Base-by-base conservation (phyloP, 2,329 filamentous ascomycete genomes). In the Metarhizium humberi region DNA sequence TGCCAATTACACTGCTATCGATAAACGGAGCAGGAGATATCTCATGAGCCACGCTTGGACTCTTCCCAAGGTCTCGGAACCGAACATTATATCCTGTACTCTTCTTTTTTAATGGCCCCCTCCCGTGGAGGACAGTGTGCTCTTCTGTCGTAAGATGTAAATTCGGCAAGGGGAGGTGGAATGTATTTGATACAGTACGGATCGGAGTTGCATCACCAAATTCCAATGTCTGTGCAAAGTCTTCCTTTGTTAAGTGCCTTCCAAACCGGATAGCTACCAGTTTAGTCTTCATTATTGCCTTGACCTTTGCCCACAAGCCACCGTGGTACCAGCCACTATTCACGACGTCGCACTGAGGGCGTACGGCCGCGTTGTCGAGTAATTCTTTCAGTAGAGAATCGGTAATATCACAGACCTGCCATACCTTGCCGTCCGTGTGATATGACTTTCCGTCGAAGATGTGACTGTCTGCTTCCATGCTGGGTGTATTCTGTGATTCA, bases 321-420 rank as follows among this genome's bases (percentile, higher is more conserved):
- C 86, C 87, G 59, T 86, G 82, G 66, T 86, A 96, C 90, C 90
- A 99, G 1, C 92, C 92, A 62, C 90, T 88, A 48, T 78, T 78
- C 6, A 75, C 69, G 60, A 75, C 69, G 60, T 88, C 84, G 69
- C 82, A 88, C 10, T 74, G 72, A 0, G 73, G 66, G 4, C 84
- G 78, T 25, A 87, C 71, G 5, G 82, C 76, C 0, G 84, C 76
- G 0, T 82, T 80, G 20, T 84, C 78, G 43, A 96, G 77, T 3
- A 96, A 73, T 11, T 75, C 69, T 1, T 75, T 73, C 1, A 97
- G 75, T 1, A 92, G 66, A 0, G 90, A 88, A 63, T 97, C 92
- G 0, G 83, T 87, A 54, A 97, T 86, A 68, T 99, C 94, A 72
- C 91, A 95, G 30, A 95, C 81, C 75, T 97, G 94, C 87, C 91